phyloP scores from a whole-genome alignment of 768 basidiomycete genomes.

The Pleurotus citrinopileatus region DNA sequence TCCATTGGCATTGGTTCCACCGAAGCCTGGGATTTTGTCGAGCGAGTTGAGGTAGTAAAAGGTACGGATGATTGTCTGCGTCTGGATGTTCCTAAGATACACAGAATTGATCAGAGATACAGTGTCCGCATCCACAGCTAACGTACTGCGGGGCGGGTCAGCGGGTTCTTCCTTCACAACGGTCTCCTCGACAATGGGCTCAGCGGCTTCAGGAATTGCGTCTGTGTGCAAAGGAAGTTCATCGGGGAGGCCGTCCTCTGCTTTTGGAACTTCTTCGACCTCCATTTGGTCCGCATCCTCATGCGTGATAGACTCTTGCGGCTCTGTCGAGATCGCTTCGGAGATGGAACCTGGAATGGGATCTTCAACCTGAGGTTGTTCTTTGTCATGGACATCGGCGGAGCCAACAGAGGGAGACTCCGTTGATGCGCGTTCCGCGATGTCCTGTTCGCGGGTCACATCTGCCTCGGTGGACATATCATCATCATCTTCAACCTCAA shows the following conservation, averaged over 20 bases:
- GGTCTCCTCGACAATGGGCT: neutral
- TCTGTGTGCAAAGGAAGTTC: neutral
- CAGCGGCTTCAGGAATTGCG: neutral
- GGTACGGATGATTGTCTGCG: neutral
- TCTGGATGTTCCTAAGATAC: neutral
- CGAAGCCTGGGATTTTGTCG: neutral
- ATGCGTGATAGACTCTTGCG: neutral
- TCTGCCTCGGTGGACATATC: neutral
- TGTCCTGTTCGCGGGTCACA: neutral
- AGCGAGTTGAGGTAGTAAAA: neutral
- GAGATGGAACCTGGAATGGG: too few species aligned
- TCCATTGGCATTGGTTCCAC: neutral
- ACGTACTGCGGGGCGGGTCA: neutral
- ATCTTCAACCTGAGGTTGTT: too few species aligned
- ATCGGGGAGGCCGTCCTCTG: neutral
- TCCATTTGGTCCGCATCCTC: neutral
- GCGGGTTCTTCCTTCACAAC: neutral
- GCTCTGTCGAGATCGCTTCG: too few species aligned
- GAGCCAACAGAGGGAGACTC: neutral
- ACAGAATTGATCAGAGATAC: neutral
- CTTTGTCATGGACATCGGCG: too few species aligned
- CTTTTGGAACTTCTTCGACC: neutral
- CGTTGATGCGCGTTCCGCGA: too few species aligned
- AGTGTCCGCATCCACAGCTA: neutral
- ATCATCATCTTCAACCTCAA: neutral